A percentile compares a stretch with the other conserved stretches of the same genome.
Evolutionary conservation across 257 asterid genomes (phyloP).

Genomic region (Fraxinus quadrangulata): DNA sequence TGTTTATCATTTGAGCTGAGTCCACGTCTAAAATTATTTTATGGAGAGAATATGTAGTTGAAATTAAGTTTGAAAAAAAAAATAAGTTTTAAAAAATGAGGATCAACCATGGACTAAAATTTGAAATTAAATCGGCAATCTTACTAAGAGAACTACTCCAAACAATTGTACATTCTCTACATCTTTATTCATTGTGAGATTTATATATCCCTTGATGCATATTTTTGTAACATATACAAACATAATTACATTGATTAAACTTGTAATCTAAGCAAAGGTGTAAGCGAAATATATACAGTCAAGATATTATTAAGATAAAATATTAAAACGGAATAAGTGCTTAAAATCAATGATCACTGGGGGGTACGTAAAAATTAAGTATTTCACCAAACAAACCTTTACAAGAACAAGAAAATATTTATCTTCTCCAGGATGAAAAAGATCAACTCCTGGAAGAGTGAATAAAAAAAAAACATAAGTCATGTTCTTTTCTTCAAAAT

Average conservation of each 20-base stretch:
- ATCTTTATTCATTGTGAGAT: no score
- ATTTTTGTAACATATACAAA: background rate
- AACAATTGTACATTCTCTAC: no score
- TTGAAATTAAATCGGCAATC: no score
- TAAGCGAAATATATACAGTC: background rate
- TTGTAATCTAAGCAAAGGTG: background rate
- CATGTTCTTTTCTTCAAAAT: background rate
- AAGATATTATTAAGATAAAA: background rate
- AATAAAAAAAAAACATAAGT: background rate
- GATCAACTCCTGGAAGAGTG: background rate
- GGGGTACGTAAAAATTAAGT: background rate
- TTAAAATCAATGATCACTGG: background rate
- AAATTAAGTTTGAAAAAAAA: no score
- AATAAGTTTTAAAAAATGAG: no score
- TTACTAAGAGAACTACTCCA: no score
- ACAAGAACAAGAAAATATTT: background rate
- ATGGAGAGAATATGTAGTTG: no score
- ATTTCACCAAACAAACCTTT: conserved; percentile 6
- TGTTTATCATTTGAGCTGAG: no score
- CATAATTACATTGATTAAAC: background rate
- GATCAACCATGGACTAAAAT: no score
- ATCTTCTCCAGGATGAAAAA: background rate
- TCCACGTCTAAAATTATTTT: no score
- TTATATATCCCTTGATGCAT: no score
- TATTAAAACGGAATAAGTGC: background rate